Evolutionary conservation across 2,329 filamentous ascomycete genomes (phyloP), one percentile per base, ranked within the genome.

Genomic region (Colletotrichum liriopes): DNA sequence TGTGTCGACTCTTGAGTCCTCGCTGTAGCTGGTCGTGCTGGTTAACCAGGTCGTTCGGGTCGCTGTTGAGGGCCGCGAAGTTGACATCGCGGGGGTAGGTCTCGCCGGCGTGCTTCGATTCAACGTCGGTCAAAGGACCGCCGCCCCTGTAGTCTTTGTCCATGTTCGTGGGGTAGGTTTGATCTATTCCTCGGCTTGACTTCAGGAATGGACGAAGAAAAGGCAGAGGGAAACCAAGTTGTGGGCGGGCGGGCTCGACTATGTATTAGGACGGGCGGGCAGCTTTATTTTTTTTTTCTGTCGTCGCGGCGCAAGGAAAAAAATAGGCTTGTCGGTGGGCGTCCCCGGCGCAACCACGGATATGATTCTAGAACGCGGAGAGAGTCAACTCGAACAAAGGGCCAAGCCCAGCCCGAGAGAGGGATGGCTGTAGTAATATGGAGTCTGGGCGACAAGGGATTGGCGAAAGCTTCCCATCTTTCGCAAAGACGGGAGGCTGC

Each of bases 1-100:
- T 89, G 74, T 91, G 89, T 45, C 89, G 84, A 76, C 86, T 88
- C 81, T 91, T 90, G 66, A 91, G 83, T 20, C 88, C 88, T 67
- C 89, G 85, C 77, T 87, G 80, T 4, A 90, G 84, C 76, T 89
- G 86, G 58, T 84, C 81, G 32, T 82, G 75, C 51, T 84, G 77
- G 18, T 76, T 67, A 20, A 82, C 80, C 26, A 86, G 81, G 60
- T 80, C 79, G 71, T 79, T 75, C 72, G 80, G 75, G 20, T 76
- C 78, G 29, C 73, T 58, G 4, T 64, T 65, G 41, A 76, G 70
- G 16, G 77, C 74, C 8, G 75, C 55, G n/a, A 77, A 75, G 65
- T 76, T 75, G 56, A 76, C 75, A 51, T 76, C 75, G 56, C 64
- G 71, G 23, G 72, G 55, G 59, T 69, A 72, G 7, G 45, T 14